Percentiles rank a stretch among this genome's conserved stretches.
These are phyloP conservation scores for Aureobasidium sp. DNA, from an alignment of 2,329 filamentous ascomycete genomes.

Conservation along the genomic window DNA sequence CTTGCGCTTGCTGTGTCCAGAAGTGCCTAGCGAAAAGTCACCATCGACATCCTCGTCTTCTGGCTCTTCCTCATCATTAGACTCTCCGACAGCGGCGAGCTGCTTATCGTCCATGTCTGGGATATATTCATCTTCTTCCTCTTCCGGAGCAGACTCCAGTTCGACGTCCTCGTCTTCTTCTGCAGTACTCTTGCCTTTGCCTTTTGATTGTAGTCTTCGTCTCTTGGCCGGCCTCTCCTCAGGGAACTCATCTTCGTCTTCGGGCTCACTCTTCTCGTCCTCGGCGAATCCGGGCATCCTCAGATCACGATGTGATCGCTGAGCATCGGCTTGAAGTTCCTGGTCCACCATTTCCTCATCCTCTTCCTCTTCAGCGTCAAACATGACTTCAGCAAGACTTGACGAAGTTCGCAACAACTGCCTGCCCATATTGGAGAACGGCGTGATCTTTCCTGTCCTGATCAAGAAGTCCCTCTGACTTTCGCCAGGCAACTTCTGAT, in stretches of 20 bases:
- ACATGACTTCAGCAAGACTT: constrained; percentile 65
- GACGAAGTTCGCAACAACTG: constrained; percentile 56
- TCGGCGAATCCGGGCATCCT: constrained; percentile 40
- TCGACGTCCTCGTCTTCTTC: constrained; percentile 16
- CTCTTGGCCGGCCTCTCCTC: constrained; percentile 33
- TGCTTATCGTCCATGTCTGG: constrained; percentile 32
- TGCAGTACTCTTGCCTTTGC: constrained; percentile 12
- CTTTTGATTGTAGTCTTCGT: constrained; percentile 26
- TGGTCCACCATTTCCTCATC: constrained; percentile 30
- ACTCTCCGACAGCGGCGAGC: constrained; percentile 30
- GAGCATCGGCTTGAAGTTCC: constrained; percentile 20
- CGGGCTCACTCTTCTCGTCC: constrained; percentile 21
- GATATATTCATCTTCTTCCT: constrained; percentile 34
- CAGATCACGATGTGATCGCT: constrained; percentile 39
- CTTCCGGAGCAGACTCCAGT: constrained; percentile 21
- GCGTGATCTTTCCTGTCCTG: constrained; percentile 93
- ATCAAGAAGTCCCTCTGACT: constrained; percentile 83
- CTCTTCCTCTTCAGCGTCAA: constrained; percentile 71
- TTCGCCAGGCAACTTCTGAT: constrained; percentile 65
- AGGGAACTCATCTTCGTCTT: constrained; percentile 28
- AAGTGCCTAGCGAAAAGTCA: constrained; percentile 27
- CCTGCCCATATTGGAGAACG: constrained; percentile 72
- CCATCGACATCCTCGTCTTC: constrained; percentile 31
- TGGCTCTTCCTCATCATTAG: constrained; percentile 24
- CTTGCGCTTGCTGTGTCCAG: constrained; percentile 31